Conservation (phyloP, 768 basidiomycete species). For the Pseudohyphozyma bogoriensis region DNA sequence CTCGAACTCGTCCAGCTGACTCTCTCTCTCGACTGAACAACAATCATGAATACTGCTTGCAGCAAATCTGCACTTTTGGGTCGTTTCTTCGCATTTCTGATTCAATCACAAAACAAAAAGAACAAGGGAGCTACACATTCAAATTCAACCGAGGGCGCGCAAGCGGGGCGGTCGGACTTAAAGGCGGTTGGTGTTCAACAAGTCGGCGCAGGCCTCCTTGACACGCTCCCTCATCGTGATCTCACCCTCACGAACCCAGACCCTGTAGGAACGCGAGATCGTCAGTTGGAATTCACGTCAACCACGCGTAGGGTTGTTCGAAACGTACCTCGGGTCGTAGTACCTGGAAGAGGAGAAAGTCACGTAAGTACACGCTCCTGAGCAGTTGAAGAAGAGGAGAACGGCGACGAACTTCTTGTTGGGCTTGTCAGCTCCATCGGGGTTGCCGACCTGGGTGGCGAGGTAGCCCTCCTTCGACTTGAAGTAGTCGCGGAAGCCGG, state of each 20-base stretch:
- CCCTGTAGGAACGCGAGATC: slow-evolving; percentile 80
- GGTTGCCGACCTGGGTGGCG: slow-evolving; percentile 86
- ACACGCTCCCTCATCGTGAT: slow-evolving; percentile 79
- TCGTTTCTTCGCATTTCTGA: too few species aligned
- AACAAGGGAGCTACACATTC: too few species aligned
- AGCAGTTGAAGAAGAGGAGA: neutral
- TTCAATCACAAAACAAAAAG: too few species aligned
- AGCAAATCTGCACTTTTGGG: too few species aligned
- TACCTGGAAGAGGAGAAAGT: neutral
- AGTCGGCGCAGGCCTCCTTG: slow-evolving; percentile 84
- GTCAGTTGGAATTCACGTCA: too few species aligned
- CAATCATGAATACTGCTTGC: too few species aligned
- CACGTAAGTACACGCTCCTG: neutral
- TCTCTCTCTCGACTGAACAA: too few species aligned
- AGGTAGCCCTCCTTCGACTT: slow-evolving; percentile 78
- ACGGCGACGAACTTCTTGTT: slow-evolving; percentile 76
- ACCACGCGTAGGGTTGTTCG: too few species aligned
- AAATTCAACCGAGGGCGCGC: too few species aligned
- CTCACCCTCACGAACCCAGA: slow-evolving; percentile 98
- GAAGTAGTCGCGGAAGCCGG: slow-evolving; percentile 61
- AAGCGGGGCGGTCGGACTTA: too few species aligned
- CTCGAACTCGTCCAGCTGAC: too few species aligned
- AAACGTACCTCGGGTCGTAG: slow-evolving; percentile 3
- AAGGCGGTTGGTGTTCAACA: slow-evolving; percentile 51
- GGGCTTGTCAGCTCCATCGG: slow-evolving; percentile 90